Evolutionary conservation across 2,329 filamentous ascomycete genomes (phyloP), one percentile per base, ranked within the genome.

Genomic region (Calonectria multiphialidica): DNA sequence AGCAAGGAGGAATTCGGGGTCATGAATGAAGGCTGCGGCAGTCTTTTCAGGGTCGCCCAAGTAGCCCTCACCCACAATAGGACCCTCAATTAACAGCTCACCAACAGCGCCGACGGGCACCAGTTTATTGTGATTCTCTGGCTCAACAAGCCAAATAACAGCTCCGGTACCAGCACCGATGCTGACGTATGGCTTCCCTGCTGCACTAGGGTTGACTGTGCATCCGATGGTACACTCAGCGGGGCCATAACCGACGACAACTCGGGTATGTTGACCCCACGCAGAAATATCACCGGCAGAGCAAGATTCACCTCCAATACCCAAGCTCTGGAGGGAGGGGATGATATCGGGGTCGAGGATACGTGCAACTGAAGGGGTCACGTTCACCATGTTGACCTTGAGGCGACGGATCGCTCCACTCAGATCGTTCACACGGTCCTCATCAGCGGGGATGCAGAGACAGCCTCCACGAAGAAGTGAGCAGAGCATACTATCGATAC

Each of bases 51-150:
- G 84, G 68, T 92, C 88, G 63, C 88, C 88, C 25, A 92, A 82
- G 71, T 93, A 93, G 30, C 90, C 91, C 40, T 89, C 84, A 12
- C 90, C 91, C 2, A 93, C 89, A n/a, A 90, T 87, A 1, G 90
- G 90, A 0, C 90, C 90, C 72, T 89, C 88, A 16, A 91, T 82
- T 4, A 89, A 80, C n/a, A 90, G 81, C 77, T 90, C 88, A 7
- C 89, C 89, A 1, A 89, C 83, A 2, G 84, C 82, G 0, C 88
- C 88, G 0, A 89, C 80, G 0, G 88, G 86, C 5, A 87, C 83
- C 5, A 90, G 84, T 18, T 80, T 82, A 67, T 88, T 77, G 69
- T 87, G 83, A 66, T 88, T 83, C 1, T 85, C 83, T 0, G 87
- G 84, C 55, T 90, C 86, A 13, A 89, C 86, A 23, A 90, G 85